Evolutionary conservation across 1,284 basidiomycete genomes (phyloP).

Genomic region (Austropuccinia psidii): DNA sequence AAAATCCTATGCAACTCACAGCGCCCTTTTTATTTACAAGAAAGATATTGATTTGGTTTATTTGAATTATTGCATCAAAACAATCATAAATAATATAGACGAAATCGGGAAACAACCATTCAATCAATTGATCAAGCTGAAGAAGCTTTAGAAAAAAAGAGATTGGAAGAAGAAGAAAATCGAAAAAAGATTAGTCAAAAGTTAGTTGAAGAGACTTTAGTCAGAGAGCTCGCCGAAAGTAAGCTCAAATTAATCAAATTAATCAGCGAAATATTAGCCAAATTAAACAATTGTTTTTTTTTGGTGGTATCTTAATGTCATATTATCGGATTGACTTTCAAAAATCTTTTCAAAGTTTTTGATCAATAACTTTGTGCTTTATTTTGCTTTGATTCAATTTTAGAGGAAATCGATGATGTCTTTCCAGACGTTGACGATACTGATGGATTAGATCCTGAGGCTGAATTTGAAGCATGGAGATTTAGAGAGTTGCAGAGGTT

Average conservation of each 20-base stretch:
- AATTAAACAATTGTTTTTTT: neutral
- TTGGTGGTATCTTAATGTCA: no score
- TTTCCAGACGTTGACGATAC: constrained; percentile 87
- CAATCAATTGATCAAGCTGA: constrained; percentile 31
- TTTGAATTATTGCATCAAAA: neutral
- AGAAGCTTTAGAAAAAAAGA: neutral
- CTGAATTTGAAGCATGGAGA: constrained; percentile 93
- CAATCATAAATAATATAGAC: constrained; percentile 20
- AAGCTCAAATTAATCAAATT: constrained; percentile 33
- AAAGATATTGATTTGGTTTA: neutral
- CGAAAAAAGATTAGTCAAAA: constrained; percentile 17
- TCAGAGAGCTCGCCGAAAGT: neutral
- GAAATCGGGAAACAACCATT: constrained; percentile 1
- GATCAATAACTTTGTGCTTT: neutral
- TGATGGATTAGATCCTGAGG: constrained; percentile 80
- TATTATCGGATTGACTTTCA: no score
- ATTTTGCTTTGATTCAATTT: neutral
- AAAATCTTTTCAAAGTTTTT: neutral
- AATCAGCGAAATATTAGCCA: neutral
- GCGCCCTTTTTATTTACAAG: neutral
- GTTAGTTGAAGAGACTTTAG: constrained; percentile 16
- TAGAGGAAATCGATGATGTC: constrained; percentile 75
- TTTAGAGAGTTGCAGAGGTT: constrained; percentile 82
- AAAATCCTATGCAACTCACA: neutral
- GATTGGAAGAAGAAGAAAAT: neutral